Percentiles rank a stretch among this genome's conserved stretches.
phyloP scores from a whole-genome alignment of 108 stramenopile species.

The Nitzschia palea region DNA sequence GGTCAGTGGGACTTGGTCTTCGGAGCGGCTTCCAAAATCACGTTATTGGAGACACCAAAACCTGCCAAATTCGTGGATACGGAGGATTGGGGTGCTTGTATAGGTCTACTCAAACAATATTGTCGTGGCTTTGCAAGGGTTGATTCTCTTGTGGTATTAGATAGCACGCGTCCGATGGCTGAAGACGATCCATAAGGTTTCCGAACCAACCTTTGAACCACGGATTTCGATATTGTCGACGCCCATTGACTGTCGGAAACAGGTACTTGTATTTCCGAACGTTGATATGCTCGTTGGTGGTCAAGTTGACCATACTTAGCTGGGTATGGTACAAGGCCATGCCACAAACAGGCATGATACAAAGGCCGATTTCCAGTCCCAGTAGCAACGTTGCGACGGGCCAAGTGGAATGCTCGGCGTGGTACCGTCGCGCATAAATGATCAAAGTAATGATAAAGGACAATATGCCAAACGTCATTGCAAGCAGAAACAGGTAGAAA shows the following conservation, averaged over 20 bases:
- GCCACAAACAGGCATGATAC: conserved; percentile 55
- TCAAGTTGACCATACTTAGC: conserved; percentile 80
- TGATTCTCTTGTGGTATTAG: conserved; percentile 23
- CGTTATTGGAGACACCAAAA: too few species aligned
- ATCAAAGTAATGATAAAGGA: conserved; percentile 52
- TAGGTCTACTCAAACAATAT: too few species aligned
- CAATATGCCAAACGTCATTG: conserved; percentile 41
- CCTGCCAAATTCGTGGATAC: too few species aligned
- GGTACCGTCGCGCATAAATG: conserved; percentile 44
- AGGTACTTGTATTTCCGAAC: conserved; percentile 82
- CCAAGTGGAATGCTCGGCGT: not conserved
- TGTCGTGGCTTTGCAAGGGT: conserved; percentile 2
- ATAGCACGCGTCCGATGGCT: conserved; percentile 37
- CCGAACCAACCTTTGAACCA: conserved; percentile 71
- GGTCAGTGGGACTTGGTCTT: too few species aligned
- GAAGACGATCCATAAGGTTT: conserved; percentile 40
- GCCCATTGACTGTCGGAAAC: conserved; percentile 19
- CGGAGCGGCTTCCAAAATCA: too few species aligned
- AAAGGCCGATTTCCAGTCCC: conserved; percentile 65
- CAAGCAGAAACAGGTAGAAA: conserved; percentile 85
- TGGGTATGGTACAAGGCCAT: conserved; percentile 87
- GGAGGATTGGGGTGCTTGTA: too few species aligned
- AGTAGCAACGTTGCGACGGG: conserved; percentile 27
- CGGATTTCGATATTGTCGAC: conserved; percentile 77
- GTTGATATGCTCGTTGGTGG: conserved; percentile 95